Base-by-base conservation (phyloP, 2,329 filamentous ascomycete species). In the Fusarium graminum region DNA sequence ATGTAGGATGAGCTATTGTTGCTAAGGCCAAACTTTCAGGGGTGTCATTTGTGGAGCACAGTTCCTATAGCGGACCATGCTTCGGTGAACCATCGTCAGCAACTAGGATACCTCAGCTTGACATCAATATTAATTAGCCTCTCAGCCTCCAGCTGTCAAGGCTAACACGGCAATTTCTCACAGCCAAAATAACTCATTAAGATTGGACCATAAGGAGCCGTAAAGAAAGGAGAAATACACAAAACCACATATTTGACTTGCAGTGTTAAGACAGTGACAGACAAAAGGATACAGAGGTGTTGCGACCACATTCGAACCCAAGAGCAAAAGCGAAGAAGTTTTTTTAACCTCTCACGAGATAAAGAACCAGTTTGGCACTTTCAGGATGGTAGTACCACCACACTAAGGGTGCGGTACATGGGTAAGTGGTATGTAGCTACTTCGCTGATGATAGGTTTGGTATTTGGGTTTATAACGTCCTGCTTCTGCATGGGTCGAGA, bases 361-460 rank as follows among this genome's bases (percentile, higher is more conserved):
- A 36, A n/a, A n/a, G 34, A 9, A 36, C 34, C 34, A 36, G 34
- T n/a, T 10, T 49, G 49, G 28, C n/a, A 52, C 30, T 16, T 11
- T 30, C 2, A 34, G 38, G 28, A 39, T 16, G 6, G 12, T 49
- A 30, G 29, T 49, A 50, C 51, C 42, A 26, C 51, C 51, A 40
- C 19, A 54, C 43, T 30, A 50, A 51, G 22, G 30, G 34, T 44
- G 51, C 42, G 26, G 34, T 41, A 51, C 38, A 22, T 19, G 17
- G 17, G n/a, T 7, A 2, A 14, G 13, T 17, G 11, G 11, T 10
- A n/a, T 36, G 3, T 25, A 51, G 52, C 52, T 55, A 55, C 52
- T 55, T 36, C 52, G 44, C 52, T 55, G 45, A 32, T 2, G 7
- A 13, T 9, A 7, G 19, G 12, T 28, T 11, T 39, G 22, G 13